Percentiles rank a stretch among this genome's conserved stretches.
Evolutionary conservation across 1,284 basidiomycete genomes (phyloP).

Genomic region (Leccinum fuscescens): DNA sequence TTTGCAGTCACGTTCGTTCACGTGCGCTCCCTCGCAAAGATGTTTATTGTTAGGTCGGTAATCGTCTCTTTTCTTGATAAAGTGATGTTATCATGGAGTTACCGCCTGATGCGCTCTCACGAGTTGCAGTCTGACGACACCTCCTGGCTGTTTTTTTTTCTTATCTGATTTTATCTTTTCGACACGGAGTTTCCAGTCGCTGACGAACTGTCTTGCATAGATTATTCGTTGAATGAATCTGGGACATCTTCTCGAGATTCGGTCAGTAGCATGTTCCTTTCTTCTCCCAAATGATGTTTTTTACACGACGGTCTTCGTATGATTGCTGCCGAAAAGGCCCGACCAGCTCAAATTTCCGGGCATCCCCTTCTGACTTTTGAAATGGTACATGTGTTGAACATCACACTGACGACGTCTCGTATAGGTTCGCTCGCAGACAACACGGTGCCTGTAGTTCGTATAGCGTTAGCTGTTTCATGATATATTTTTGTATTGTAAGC

Average conservation of each 20-base stretch:
- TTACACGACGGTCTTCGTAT: conserved; percentile 86
- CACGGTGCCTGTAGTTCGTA: background rate
- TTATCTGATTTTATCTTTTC: conserved; percentile 15
- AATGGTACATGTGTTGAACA: conserved; percentile 10
- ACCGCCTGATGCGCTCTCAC: conserved; percentile 64
- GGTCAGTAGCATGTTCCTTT: background rate
- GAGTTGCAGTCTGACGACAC: conserved; percentile 56
- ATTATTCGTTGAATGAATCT: background rate
- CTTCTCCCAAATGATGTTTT: conserved; percentile 44
- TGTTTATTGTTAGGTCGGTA: conserved; percentile 3
- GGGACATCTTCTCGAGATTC: background rate
- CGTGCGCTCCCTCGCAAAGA: background rate
- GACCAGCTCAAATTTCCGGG: conserved; percentile 80
- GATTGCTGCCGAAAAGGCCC: conserved; percentile 76
- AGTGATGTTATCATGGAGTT: conserved; percentile 65
- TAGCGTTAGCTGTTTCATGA: background rate
- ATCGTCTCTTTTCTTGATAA: conserved; percentile 12
- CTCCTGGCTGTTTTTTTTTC: conserved; percentile 65
- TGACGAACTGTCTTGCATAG: conserved; percentile 6
- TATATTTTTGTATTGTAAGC: background rate
- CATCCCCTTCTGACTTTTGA: conserved; percentile 62
- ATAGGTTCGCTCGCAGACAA: background rate
- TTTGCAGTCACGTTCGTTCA: background rate
- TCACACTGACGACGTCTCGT: background rate
- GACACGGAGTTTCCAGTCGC: background rate